Evolutionary conservation across 208 protist species (phyloP), one percentile per base, ranked within the genome.

Genomic region (Leishmania lainsoni): DNA sequence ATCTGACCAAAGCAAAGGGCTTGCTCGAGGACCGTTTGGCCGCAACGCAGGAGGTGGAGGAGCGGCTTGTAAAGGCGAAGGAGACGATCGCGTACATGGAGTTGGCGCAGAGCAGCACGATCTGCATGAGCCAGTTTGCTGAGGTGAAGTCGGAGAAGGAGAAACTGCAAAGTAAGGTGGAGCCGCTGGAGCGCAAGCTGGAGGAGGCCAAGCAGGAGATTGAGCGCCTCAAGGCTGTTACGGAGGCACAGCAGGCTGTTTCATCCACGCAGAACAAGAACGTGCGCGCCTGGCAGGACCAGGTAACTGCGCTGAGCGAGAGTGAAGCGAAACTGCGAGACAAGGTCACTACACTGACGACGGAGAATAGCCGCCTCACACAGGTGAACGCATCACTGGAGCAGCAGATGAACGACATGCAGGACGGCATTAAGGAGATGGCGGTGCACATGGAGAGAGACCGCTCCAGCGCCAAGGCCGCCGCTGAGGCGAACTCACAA

Each of bases 71-170:
- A 54, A 93, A 95, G 85, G 94, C 94, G 49, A 95, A 96, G 89
- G 94, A 97, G 82, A 95, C 91, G 35, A 95, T 97, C 74, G 92
- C 92, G 2, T 96, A 93, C 78, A 96, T 97, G 92, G 94, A 97
- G 82, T 83, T 95, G 26, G 87, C 94, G 61, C 88, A 96, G 87
- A 92, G 87, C 75, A 87, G 84, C 59, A 88, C 83, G 35, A 95
- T 97, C 79, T 92, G 93, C 85, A 91, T 95, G 87, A 94, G 88
- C 72, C 91, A 97, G 84, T 97, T 92, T 81, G 94, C 92, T 0
- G 91, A 90, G 78, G 81, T 95, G 63, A 91, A 94, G 78, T 85
- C 94, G 58, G 85, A 90, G 76, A 92, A 90, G 77, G 85, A 91
- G 29, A 95, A 93, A 77, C 83, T 97, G 59, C 85, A 93, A 73